Conservation (phyloP, 441 rosid species). For the Metrosideros polymorpha region DNA sequence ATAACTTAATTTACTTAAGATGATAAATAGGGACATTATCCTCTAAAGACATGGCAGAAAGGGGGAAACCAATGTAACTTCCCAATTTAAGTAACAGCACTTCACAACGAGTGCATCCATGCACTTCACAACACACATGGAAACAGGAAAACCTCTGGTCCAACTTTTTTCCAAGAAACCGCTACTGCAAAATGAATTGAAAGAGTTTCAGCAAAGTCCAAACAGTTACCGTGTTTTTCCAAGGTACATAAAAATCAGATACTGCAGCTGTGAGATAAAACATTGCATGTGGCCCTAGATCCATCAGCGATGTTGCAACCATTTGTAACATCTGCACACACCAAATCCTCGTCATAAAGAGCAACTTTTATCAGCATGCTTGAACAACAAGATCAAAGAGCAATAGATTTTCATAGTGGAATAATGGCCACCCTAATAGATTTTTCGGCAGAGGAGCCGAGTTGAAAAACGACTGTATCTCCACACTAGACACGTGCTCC, state of each 20-base stretch:
- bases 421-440: too few species aligned
- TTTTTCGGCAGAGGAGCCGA: too few species aligned
- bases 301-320: slow-evolving; percentile 42
- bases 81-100: background rate
- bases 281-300: slow-evolving; percentile 47
- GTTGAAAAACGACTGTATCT: too few species aligned
- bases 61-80: background rate
- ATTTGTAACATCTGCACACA: slow-evolving; percentile 56
- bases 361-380: background rate
- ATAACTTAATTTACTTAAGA: background rate
- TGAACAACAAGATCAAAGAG: background rate
- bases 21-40: background rate
- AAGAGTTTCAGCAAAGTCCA: background rate
- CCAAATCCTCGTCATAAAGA: background rate
- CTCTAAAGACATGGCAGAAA: background rate
- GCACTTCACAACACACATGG: background rate
- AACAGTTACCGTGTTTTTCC: slow-evolving; percentile 79
- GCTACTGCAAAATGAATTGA: background rate
- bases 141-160: background rate
- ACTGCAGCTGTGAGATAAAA: slow-evolving; percentile 95
- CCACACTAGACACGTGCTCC: too few species aligned
- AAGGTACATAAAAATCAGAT: slow-evolving; percentile 92
- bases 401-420: background rate
- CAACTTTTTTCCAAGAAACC: background rate
- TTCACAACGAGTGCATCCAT: background rate